Conservation (phyloP, 768 basidiomycete genomes). For the Tephrocybe sp. region DNA sequence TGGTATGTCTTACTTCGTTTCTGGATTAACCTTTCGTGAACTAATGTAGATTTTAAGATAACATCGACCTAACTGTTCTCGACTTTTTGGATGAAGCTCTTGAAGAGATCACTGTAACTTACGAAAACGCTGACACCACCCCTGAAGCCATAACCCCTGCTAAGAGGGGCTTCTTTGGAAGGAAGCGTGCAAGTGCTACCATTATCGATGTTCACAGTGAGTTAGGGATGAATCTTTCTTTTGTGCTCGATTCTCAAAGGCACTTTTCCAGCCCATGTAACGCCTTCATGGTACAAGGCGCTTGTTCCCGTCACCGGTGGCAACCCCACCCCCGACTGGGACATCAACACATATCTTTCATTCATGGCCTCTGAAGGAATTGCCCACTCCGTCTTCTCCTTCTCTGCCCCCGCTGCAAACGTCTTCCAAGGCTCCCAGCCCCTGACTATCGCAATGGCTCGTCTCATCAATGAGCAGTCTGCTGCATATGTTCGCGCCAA, state of each 20-base stretch:
- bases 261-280: conserved; percentile 24
- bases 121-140: conserved; percentile 5
- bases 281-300: conserved; percentile 30
- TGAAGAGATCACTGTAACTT: conserved; percentile 22
- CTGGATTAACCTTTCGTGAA: not conserved
- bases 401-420: conserved; percentile 32
- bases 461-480: conserved; percentile 34
- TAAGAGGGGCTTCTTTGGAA: conserved; percentile 5
- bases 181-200: conserved; percentile 16
- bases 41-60: conserved; percentile 19
- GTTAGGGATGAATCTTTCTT: not conserved
- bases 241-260: not conserved
- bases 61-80: conserved; percentile 28
- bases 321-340: conserved; percentile 31
- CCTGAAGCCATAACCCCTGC: conserved; percentile 1
- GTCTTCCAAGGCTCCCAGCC: conserved; percentile 26
- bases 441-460: conserved; percentile 31
- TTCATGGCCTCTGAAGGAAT: conserved; percentile 34
- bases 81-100: conserved; percentile 22
- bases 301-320: conserved; percentile 27
- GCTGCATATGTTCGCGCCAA: conserved; percentile 29
- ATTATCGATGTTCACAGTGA: conserved; percentile 31
- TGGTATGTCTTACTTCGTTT: conserved; percentile 17
- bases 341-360: conserved; percentile 21
- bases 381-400: conserved; percentile 26